phyloP scores from a whole-genome alignment of 768 basidiomycete species.

The Antrodiella citrinella region DNA sequence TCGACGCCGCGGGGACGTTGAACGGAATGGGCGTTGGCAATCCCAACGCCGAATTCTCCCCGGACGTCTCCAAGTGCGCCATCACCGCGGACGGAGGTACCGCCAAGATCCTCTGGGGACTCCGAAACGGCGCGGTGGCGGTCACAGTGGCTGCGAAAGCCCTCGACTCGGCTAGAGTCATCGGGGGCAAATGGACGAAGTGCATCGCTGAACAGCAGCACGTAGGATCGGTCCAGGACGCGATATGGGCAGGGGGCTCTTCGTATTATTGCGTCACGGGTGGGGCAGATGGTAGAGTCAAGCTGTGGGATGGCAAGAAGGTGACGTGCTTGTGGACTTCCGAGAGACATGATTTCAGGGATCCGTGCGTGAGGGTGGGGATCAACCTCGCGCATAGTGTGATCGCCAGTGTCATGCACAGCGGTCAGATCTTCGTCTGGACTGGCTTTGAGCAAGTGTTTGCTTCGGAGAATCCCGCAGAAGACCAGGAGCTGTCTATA shows the following conservation, averaged over 20 bases:
- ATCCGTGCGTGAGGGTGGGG: constrained; percentile 42
- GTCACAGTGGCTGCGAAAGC: constrained; percentile 48
- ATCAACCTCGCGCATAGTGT: constrained; percentile 34
- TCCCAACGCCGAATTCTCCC: constrained; percentile 67
- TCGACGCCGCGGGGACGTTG: constrained; percentile 54
- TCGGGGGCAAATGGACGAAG: constrained; percentile 36
- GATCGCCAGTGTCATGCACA: constrained; percentile 42
- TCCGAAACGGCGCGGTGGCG: constrained; percentile 56
- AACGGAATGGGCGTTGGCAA: constrained; percentile 59
- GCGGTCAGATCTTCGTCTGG: constrained; percentile 55
- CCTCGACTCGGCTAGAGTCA: constrained; percentile 44
- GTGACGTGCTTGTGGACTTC: constrained; percentile 61
- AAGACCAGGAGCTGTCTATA: neutral
- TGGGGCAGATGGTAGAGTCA: constrained; percentile 57
- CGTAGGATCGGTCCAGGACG: constrained; percentile 47
- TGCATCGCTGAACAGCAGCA: constrained; percentile 56
- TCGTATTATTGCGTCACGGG: constrained; percentile 38
- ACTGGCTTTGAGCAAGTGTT: constrained; percentile 29
- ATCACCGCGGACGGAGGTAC: constrained; percentile 57
- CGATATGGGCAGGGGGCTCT: constrained; percentile 38
- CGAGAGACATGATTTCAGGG: neutral
- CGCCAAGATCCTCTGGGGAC: constrained; percentile 70
- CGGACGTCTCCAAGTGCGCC: constrained; percentile 52
- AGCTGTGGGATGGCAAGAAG: constrained; percentile 60
- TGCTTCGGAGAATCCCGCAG: neutral